phyloP scores from a whole-genome alignment of 352 stramenopile species.

The Phytophthora podocarpi region DNA sequence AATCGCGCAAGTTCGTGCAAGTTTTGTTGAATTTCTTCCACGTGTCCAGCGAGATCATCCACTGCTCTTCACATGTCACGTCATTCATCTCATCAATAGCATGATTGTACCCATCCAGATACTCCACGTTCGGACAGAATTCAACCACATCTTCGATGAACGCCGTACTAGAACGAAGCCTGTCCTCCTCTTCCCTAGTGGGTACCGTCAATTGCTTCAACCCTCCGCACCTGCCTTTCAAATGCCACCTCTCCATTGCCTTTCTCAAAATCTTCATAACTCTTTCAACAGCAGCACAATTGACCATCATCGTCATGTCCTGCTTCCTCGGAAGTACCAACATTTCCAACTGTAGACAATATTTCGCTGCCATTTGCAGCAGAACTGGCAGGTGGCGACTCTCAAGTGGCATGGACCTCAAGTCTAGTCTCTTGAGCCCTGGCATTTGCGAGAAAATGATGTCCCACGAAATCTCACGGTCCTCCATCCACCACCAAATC shows the following conservation, averaged over 20 bases:
- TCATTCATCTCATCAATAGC: constrained; percentile 40
- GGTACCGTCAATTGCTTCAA: constrained; percentile 44
- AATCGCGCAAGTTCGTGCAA: constrained; percentile 43
- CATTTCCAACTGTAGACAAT: constrained; percentile 38
- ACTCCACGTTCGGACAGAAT: constrained; percentile 41
- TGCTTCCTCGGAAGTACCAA: constrained; percentile 38
- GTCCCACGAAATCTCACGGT: constrained; percentile 36
- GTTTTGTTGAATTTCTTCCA: constrained; percentile 45
- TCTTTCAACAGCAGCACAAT: constrained; percentile 4
- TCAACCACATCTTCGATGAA: constrained; percentile 44
- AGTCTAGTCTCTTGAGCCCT: constrained; percentile 31
- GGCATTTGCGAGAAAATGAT: constrained; percentile 27
- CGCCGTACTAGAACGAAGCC: constrained; percentile 18
- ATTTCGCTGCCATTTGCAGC: constrained; percentile 30
- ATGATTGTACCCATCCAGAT: constrained; percentile 39
- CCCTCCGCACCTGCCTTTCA: constrained; percentile 35
- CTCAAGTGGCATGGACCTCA: constrained; percentile 34
- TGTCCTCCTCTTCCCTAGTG: constrained; percentile 28
- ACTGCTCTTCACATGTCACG: constrained; percentile 36
- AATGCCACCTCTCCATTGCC: constrained; percentile 36
- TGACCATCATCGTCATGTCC: constrained; percentile 5
- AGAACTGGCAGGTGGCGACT: constrained; percentile 31
- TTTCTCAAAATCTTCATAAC: constrained; percentile 37
- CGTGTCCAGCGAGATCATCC: constrained; percentile 36
- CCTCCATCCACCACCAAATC: constrained; percentile 39